These are phyloP conservation scores for Neurospora sp. DNA, from an alignment of 495 filamentous ascomycete species.

Conservation along the genomic window DNA sequence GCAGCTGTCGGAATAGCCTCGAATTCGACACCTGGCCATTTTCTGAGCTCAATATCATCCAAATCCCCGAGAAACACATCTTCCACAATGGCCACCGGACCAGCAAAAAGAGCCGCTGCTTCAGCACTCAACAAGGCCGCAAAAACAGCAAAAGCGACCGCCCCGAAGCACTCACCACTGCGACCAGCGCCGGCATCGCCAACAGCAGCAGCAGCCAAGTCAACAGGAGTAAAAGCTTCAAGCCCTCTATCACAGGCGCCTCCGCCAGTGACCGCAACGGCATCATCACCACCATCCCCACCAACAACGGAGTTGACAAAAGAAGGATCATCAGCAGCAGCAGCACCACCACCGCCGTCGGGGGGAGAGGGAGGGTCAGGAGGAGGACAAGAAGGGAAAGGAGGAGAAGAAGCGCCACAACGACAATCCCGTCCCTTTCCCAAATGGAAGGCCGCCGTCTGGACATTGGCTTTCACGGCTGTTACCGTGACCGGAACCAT, in stretches of 20 bases:
- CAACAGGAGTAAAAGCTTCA: not conserved
- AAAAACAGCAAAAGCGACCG: not conserved
- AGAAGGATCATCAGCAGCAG: not conserved
- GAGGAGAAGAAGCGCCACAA: not conserved
- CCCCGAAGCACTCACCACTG: not conserved
- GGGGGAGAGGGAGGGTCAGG: not conserved
- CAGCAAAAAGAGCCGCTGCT: not conserved
- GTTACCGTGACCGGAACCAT: conserved; percentile 39
- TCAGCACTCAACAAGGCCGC: not conserved
- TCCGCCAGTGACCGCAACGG: not conserved
- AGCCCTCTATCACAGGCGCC: not conserved
- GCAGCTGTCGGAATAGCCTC: not conserved
- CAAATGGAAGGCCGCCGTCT: conserved; percentile 19
- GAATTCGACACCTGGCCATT: not conserved
- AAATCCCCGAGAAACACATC: not conserved
- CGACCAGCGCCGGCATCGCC: not conserved
- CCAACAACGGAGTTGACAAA: not conserved
- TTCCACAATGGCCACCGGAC: not conserved
- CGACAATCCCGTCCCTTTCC: conserved; percentile 12
- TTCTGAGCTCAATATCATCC: not conserved
- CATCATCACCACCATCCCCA: not conserved
- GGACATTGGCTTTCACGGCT: conserved; percentile 38
- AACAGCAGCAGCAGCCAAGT: not conserved
- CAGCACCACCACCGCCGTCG: not conserved
- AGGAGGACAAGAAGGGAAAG: not conserved